These are phyloP conservation scores for Pestalotiopsis sp. DNA, from an alignment of 2,329 filamentous ascomycete species.

Conservation along the genomic window DNA sequence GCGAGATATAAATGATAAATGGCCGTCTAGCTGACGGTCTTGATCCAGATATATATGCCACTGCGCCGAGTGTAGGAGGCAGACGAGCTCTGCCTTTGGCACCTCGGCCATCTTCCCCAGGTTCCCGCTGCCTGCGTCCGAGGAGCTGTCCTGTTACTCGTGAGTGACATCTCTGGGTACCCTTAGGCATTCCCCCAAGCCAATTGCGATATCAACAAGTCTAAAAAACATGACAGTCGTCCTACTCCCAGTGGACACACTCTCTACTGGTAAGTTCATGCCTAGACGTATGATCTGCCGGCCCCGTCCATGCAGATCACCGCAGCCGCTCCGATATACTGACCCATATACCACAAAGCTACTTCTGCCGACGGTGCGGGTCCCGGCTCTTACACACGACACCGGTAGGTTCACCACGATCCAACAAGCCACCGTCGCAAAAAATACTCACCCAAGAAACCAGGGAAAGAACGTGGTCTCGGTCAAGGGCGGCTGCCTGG, in stretches of 20 bases:
- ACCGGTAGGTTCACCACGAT: slow-evolving; percentile 43
- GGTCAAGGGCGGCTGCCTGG: slow-evolving; percentile 70
- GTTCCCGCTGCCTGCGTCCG: slow-evolving; percentile 58
- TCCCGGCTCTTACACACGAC: slow-evolving; percentile 66
- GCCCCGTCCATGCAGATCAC: not conserved
- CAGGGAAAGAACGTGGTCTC: slow-evolving; percentile 63
- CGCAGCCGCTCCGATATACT: not conserved
- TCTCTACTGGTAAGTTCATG: slow-evolving; percentile 53
- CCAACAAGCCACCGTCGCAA: not conserved
- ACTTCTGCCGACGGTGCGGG: slow-evolving; percentile 70
- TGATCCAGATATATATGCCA: slow-evolving; percentile 64
- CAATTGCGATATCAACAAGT: not conserved
- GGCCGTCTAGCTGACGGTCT: not conserved
- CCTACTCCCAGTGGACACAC: slow-evolving; percentile 58
- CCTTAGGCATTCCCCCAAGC: not conserved
- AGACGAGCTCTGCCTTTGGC: slow-evolving; percentile 69
- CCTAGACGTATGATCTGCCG: not conserved
- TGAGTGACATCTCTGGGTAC: slow-evolving; percentile 35
- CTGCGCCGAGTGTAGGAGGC: slow-evolving; percentile 67
- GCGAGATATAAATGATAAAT: no score
- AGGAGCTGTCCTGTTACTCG: slow-evolving; percentile 57
- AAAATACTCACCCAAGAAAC: not conserved
- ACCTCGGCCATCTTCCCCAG: slow-evolving; percentile 71
- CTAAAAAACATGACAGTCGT: slow-evolving; percentile 44
- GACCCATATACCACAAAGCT: slow-evolving; percentile 40